Conservation (phyloP, 306 rosid species). For the Prunus mongolica region DNA sequence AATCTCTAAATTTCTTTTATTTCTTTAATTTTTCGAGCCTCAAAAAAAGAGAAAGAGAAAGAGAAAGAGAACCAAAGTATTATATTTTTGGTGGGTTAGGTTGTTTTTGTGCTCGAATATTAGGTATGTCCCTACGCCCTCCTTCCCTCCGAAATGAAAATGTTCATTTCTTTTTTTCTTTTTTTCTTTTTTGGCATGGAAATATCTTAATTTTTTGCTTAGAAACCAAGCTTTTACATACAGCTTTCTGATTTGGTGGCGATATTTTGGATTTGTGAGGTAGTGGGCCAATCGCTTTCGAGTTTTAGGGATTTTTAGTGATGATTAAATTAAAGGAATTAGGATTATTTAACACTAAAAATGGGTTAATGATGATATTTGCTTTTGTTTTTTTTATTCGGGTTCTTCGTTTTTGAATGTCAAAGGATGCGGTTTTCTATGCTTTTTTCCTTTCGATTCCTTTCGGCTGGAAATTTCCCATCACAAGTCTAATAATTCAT, state of each 20-base stretch:
- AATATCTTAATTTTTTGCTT: conserved; percentile 10
- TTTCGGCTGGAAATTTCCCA: conserved; percentile 15
- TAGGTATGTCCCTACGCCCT: conserved; percentile 20
- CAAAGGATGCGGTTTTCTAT: conserved; percentile 22
- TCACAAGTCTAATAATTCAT: conserved; percentile 5
- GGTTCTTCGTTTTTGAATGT: conserved; percentile 14
- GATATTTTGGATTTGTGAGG: neutral
- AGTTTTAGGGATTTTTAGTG: neutral
- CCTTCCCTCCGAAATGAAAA: conserved; percentile 1
- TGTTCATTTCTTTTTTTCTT: neutral
- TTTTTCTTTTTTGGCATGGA: neutral
- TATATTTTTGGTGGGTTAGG: conserved; percentile 22
- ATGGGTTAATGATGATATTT: neutral
- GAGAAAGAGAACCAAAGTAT: neutral
- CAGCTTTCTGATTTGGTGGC: neutral
- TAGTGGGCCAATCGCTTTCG: conserved; percentile 9
- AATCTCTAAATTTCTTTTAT: neutral
- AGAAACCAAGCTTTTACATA: conserved; percentile 16
- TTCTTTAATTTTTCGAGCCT: conserved; percentile 23
- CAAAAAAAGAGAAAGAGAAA: neutral
- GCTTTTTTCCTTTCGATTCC: neutral
- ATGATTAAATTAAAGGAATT: neutral
- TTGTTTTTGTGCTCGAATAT: conserved; percentile 19
- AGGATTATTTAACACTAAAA: conserved; percentile 3
- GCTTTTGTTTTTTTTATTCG: neutral